Evolutionary conservation across 257 asterid genomes (phyloP), one percentile per base, ranked within the genome.

Genomic region (Solanum phureja): DNA sequence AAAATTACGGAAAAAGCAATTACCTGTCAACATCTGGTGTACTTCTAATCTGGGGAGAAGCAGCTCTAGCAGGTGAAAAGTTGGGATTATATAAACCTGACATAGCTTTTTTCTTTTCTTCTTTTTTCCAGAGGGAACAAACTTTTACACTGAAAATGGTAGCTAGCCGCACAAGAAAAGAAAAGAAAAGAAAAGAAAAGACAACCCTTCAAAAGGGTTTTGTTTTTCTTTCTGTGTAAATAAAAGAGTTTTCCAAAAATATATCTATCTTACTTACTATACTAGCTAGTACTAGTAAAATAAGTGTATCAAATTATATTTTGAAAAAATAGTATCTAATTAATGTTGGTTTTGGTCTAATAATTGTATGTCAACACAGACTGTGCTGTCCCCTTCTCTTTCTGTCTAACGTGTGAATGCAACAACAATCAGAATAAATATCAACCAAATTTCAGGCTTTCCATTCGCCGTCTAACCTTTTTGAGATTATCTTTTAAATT

Each of bases 11-110:
- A 14, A 49, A 49, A 49, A 49, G 19, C 3, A 12, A n/a, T 11
- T 46, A 95, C 99, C 95, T 92, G 88, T 96, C 99, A 16, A 93
- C 92, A 94, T 95, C 99, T 27, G 94, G 89, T 69, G 92, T 44
- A 68, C 84, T 90, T 92, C 98, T 93, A 90, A 94, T 93, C 92
- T 95, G 98, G 1, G 98, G 98, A 88, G 98, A 96, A 34, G 90
- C 96, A 87, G 98, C 94, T 91, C 99, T 93, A 33, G 99, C 98
- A 79, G 98, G 99, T 71, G 98, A 96, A 91, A 95, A 96, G 92
- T 93, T 94, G 69, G 95, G 89, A 87, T 94, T 94, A 91, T 95
- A 96, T 71, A 92, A 92, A 77, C 96, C 96, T 38, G 98, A 94
- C 98, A 95, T 96, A 74, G 86, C 86, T 66, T 66, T 23, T 62